Evolutionary conservation across 2,329 filamentous ascomycete genomes (phyloP).

Genomic region (Tolypocladium tropicale): DNA sequence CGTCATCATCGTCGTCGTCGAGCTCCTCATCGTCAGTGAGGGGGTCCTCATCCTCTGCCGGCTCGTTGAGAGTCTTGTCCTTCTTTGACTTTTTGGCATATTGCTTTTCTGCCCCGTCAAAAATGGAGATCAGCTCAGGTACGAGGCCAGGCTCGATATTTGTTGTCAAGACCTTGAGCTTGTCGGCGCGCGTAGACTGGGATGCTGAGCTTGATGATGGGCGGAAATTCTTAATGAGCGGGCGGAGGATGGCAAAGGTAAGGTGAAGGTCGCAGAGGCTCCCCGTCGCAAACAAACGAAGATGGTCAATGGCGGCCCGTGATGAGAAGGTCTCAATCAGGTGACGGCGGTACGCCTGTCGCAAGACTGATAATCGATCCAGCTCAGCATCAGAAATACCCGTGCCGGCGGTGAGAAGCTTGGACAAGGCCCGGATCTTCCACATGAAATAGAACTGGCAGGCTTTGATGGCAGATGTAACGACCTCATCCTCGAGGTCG

Average conservation of each 20-base stretch:
- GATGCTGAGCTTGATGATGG: constrained; percentile 14
- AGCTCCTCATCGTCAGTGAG: constrained; percentile 49
- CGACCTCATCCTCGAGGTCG: constrained; percentile 68
- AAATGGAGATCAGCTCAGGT: constrained; percentile 64
- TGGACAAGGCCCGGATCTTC: constrained; percentile 58
- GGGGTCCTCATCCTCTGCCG: constrained; percentile 64
- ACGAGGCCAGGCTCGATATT: constrained; percentile 54
- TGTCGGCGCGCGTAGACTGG: constrained; percentile 14
- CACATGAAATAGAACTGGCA: constrained; percentile 91
- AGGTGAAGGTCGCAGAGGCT: constrained; percentile 74
- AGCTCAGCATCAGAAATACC: constrained; percentile 48
- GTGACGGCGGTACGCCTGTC: constrained; percentile 48
- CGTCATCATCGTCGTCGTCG: constrained; percentile 44
- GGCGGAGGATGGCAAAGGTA: constrained; percentile 63
- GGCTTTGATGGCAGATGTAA: constrained; percentile 64
- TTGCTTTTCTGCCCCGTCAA: constrained; percentile 64
- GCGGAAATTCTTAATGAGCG: constrained; percentile 33
- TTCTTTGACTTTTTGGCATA: constrained; percentile 62
- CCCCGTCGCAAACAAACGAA: constrained; percentile 66
- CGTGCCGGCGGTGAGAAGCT: constrained; percentile 42
- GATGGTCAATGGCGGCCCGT: constrained; percentile 60
- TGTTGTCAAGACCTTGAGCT: constrained; percentile 43
- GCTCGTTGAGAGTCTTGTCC: constrained; percentile 45
- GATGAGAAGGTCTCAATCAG: constrained; percentile 60
- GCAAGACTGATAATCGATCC: constrained; percentile 45